Conservation (phyloP, 2,329 filamentous ascomycete genomes). For the Knufia petricola region DNA sequence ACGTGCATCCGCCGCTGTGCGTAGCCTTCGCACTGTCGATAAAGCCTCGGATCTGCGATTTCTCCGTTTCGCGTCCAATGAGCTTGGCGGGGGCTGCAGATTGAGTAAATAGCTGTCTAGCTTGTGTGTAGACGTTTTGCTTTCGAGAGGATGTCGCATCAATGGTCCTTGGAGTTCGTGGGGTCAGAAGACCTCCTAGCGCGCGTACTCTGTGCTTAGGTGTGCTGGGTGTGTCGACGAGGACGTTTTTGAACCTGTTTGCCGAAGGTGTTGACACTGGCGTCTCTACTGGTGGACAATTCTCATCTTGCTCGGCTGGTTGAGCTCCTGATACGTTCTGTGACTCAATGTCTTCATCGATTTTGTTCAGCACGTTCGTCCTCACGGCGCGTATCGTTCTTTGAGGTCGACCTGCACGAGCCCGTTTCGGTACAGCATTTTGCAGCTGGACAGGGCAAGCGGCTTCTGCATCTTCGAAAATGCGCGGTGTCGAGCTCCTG, state of each 20-base stretch:
- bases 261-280: conserved; percentile 39
- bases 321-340: conserved; percentile 27
- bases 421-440: conserved; percentile 24
- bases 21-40: conserved; percentile 53
- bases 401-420: conserved; percentile 30
- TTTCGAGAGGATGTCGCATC: conserved; percentile 49
- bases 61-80: conserved; percentile 65
- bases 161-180: conserved; percentile 63
- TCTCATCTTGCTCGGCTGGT: conserved; percentile 58
- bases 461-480: conserved; percentile 28
- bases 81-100: conserved; percentile 65
- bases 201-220: conserved; percentile 77
- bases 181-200: conserved; percentile 62
- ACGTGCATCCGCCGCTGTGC: conserved; percentile 67
- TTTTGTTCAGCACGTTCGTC: conserved; percentile 26
- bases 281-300: conserved; percentile 31
- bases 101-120: conserved; percentile 76
- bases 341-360: background rate
- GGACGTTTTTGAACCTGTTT: conserved; percentile 68
- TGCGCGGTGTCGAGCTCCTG: conserved; percentile 33
- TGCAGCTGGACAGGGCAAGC: conserved; percentile 11
- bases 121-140: conserved; percentile 73
- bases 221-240: conserved; percentile 61
- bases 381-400: conserved; percentile 40
- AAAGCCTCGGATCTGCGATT: conserved; percentile 58